Conservation (phyloP, 257 asterid species). For the Mitragyna speciosa region DNA sequence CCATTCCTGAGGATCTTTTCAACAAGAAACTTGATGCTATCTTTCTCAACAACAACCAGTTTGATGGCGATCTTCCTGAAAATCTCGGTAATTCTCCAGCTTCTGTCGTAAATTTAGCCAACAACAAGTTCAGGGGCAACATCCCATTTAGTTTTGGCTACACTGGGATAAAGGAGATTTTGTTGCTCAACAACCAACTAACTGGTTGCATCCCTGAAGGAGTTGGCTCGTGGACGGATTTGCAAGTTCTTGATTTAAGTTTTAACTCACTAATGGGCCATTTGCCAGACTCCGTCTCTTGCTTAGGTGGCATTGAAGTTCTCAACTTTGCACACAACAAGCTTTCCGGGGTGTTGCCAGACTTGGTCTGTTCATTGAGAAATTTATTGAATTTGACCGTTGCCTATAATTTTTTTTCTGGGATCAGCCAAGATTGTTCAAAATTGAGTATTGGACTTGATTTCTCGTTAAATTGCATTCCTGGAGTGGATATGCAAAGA, state of each 20-base stretch:
- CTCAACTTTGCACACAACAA: conserved; percentile 69
- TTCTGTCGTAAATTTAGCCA: conserved; percentile 75
- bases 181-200: conserved; percentile 69
- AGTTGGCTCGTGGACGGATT: conserved; percentile 73
- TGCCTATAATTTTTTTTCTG: conserved; percentile 78
- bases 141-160: conserved; percentile 76
- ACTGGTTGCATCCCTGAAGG: conserved; percentile 93
- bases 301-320: conserved; percentile 65
- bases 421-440: conserved; percentile 65
- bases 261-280: conserved; percentile 66
- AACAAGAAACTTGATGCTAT: conserved; percentile 70
- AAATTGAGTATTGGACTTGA: conserved; percentile 62
- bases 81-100: conserved; percentile 85
- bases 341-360: conserved; percentile 72
- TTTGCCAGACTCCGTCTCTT: conserved; percentile 71
- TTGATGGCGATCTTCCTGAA: conserved; percentile 57
- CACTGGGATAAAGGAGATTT: conserved; percentile 56
- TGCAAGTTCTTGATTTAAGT: conserved; percentile 79
- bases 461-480: conserved; percentile 81
- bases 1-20: conserved; percentile 66
- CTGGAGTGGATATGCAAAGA: conserved; percentile 68
- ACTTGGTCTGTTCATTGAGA: conserved; percentile 62
- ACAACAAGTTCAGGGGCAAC: conserved; percentile 58
- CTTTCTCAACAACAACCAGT: conserved; percentile 69
- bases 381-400: conserved; percentile 62